Conservation (phyloP, 2,329 filamentous ascomycete species). For the Epichloe brachyelytri region DNA sequence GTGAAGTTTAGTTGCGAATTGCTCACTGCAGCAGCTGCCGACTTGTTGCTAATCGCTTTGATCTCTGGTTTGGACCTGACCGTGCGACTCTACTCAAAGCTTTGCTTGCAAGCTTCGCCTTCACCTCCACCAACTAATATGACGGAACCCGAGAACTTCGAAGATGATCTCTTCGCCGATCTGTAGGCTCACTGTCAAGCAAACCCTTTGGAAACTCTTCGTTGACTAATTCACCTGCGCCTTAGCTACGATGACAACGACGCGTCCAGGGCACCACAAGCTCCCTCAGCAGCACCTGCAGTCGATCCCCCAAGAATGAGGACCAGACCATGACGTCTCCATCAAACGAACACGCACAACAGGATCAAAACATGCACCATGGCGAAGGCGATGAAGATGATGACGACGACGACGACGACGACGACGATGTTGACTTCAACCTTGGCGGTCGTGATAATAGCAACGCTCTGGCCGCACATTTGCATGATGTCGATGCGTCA, state of each 20-base stretch:
- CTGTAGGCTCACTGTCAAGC: constrained; percentile 45
- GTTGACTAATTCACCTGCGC: constrained; percentile 3
- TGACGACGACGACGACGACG: constrained; percentile 35
- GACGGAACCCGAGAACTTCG: constrained; percentile 70
- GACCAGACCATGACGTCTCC: constrained; percentile 12
- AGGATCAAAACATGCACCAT: constrained; percentile 30
- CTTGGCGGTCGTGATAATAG: constrained; percentile 30
- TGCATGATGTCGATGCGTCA: constrained; percentile 19
- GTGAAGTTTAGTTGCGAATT: neutral
- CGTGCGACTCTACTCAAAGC: neutral
- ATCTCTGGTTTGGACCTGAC: neutral
- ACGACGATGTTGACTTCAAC: constrained; percentile 42
- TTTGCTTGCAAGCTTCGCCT: neutral
- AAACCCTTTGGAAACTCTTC: neutral
- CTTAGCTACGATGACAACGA: constrained; percentile 54
- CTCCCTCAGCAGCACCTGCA: constrained; percentile 16
- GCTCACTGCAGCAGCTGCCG: neutral
- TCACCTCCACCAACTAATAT: constrained; percentile 30
- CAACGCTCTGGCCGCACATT: constrained; percentile 14
- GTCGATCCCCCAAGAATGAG: constrained; percentile 17
- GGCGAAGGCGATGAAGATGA: constrained; percentile 27
- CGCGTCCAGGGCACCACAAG: constrained; percentile 27
- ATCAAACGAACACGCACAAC: constrained; percentile 6
- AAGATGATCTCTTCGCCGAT: constrained; percentile 92
- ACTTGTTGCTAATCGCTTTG: neutral